Conservation (phyloP, 2,329 filamentous ascomycete species). For the Cercospora sp. region DNA sequence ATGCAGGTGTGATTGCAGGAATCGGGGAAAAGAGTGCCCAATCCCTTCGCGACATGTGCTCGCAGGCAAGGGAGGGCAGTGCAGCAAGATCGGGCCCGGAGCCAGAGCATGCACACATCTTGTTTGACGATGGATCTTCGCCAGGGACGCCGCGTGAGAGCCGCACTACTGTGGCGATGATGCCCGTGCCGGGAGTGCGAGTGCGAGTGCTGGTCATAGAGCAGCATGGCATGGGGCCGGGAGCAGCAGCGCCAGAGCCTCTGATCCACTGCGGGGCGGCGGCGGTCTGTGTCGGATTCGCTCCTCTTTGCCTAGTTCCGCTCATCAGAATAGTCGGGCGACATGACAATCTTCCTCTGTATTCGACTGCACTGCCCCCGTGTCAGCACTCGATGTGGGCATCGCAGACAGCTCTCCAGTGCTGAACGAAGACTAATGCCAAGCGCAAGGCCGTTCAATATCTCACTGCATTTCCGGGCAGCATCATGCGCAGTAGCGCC, state of each 20-base stretch:
- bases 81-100: not conserved
- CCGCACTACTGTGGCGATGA: not conserved
- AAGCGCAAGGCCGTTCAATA: conserved; percentile 5
- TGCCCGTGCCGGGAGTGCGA: not conserved
- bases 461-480: conserved; percentile 7
- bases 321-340: not conserved
- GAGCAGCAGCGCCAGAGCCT: not conserved
- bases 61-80: not conserved
- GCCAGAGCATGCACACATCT: not conserved
- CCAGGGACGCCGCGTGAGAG: not conserved
- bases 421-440: not conserved
- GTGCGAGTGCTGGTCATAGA: not conserved
- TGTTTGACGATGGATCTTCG: not conserved
- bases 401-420: not conserved
- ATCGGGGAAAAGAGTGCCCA: not conserved
- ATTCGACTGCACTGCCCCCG: not conserved
- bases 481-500: conserved; percentile 5
- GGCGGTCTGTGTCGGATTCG: not conserved
- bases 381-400: not conserved
- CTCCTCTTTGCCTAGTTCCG: not conserved
- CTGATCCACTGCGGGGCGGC: not conserved
- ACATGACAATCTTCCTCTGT: not conserved
- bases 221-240: not conserved
- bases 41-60: not conserved
- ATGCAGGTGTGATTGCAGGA: not conserved